These are phyloP conservation scores for Fusarium sp. DNA, from an alignment of 2,329 filamentous ascomycete genomes.

Conservation along the genomic window DNA sequence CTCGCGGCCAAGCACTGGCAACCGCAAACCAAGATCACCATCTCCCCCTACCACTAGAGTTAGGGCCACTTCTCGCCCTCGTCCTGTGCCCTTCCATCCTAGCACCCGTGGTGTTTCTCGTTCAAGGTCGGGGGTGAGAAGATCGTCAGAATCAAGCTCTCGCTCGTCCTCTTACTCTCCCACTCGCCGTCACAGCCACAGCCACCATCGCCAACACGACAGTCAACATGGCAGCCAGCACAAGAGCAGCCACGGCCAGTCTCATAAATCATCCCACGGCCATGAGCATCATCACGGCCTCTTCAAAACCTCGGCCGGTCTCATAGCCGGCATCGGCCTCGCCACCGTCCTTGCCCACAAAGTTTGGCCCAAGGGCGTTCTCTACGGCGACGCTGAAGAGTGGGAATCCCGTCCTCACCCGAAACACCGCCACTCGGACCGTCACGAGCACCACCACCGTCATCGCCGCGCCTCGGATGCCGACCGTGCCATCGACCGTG, in stretches of 20 bases:
- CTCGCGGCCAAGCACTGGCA: slow-evolving; percentile 36
- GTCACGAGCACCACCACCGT: slow-evolving; percentile 16
- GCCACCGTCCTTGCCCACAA: slow-evolving; percentile 51
- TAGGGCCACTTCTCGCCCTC: slow-evolving; percentile 29
- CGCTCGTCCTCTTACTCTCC: slow-evolving; percentile 37
- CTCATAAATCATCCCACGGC: slow-evolving; percentile 9
- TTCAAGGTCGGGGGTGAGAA: slow-evolving; percentile 30
- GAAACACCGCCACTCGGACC: slow-evolving; percentile 29
- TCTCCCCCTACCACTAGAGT: slow-evolving; percentile 22
- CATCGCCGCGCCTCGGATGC: slow-evolving; percentile 25
- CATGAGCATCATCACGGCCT: slow-evolving; percentile 38
- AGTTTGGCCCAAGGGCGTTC: slow-evolving; percentile 50
- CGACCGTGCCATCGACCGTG: slow-evolving; percentile 27
- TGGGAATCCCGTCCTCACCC: slow-evolving; percentile 41
- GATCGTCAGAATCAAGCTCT: slow-evolving; percentile 36
- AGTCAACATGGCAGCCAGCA: slow-evolving; percentile 5
- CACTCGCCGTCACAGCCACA: slow-evolving; percentile 20
- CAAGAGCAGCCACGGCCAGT: slow-evolving; percentile 16
- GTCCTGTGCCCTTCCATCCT: slow-evolving; percentile 16
- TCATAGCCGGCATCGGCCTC: slow-evolving; percentile 51
- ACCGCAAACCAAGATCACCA: slow-evolving; percentile 17
- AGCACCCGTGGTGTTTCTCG: slow-evolving; percentile 18
- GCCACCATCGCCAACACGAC: background rate
- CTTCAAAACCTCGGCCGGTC: slow-evolving; percentile 48
- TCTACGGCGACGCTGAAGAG: slow-evolving; percentile 46